Conservation (phyloP, 2,329 filamentous ascomycete species). For the Aspergillus persii region DNA sequence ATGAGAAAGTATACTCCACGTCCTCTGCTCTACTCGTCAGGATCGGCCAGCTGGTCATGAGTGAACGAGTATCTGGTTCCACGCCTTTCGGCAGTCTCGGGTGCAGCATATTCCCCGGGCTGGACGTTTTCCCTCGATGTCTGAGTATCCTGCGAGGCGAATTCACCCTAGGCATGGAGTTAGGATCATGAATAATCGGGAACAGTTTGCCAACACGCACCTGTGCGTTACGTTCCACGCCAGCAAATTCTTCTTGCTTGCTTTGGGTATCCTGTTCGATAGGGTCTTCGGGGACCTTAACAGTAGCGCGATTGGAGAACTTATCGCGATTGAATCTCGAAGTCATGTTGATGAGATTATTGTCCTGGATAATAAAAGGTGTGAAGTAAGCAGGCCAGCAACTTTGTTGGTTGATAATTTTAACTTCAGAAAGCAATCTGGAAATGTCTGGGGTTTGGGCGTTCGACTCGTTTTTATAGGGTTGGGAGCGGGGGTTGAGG, state of each 20-base stretch:
- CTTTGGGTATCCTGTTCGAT: conserved; percentile 35
- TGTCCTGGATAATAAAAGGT: no score
- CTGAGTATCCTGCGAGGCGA: conserved; percentile 55
- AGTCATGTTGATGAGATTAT: conserved; percentile 9
- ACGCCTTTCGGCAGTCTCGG: conserved; percentile 30
- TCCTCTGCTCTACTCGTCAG: conserved; percentile 2
- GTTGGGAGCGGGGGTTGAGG: conserved; percentile 1
- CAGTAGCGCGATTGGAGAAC: conserved; percentile 43
- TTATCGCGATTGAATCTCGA: conserved; percentile 38
- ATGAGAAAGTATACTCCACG: neutral
- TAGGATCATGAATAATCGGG: neutral
- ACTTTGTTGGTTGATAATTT: no score
- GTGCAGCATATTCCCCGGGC: conserved; percentile 52
- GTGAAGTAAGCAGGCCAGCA: no score
- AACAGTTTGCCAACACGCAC: conserved; percentile 9
- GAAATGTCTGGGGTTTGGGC: no score
- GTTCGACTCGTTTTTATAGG: neutral
- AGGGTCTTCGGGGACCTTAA: conserved; percentile 44
- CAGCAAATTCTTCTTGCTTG: conserved; percentile 27
- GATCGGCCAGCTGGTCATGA: conserved; percentile 5
- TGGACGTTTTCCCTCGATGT: conserved; percentile 55
- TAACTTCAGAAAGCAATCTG: no score
- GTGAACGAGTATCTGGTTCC: conserved; percentile 1
- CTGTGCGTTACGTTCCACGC: conserved; percentile 32
- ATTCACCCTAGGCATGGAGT: conserved; percentile 43